phyloP scores from a whole-genome alignment of 2,329 filamentous ascomycete species.

The Emmonsiellopsis sp. region DNA sequence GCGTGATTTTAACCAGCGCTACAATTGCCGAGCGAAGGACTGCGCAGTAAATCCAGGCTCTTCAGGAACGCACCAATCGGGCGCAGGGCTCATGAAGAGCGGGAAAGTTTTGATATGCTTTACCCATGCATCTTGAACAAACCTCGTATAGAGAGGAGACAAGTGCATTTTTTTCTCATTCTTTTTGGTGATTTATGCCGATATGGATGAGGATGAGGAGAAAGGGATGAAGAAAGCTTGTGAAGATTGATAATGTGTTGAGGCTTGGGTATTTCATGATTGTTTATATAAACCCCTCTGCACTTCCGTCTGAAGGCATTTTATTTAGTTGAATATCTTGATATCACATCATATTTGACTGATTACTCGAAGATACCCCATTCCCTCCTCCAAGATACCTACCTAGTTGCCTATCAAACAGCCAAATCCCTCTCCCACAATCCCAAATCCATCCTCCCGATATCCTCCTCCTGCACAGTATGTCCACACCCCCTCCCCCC shows the following conservation, averaged over 20 bases:
- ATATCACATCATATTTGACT: no score
- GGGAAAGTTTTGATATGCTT: no score
- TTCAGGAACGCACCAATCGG: no score
- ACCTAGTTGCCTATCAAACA: neutral
- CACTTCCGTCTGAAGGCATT: neutral
- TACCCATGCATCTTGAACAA: no score
- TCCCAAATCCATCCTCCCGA: neutral
- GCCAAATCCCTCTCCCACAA: neutral
- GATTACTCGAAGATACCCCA: no score
- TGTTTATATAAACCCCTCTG: neutral
- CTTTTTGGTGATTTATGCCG: neutral
- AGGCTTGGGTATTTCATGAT: neutral
- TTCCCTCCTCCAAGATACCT: no score
- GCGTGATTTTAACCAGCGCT: no score
- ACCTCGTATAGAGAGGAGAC: no score
- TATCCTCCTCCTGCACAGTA: neutral
- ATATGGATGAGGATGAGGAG: neutral
- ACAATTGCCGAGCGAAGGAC: no score
- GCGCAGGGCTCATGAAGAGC: no score
- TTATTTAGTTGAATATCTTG: neutral
- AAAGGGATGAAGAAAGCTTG: neutral
- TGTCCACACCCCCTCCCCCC: neutral
- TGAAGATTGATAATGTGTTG: neutral
- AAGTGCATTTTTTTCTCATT: neutral
- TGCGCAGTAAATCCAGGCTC: no score